Base-by-base conservation (phyloP, 108 stramenopile species). In the Parmales sp. region DNA sequence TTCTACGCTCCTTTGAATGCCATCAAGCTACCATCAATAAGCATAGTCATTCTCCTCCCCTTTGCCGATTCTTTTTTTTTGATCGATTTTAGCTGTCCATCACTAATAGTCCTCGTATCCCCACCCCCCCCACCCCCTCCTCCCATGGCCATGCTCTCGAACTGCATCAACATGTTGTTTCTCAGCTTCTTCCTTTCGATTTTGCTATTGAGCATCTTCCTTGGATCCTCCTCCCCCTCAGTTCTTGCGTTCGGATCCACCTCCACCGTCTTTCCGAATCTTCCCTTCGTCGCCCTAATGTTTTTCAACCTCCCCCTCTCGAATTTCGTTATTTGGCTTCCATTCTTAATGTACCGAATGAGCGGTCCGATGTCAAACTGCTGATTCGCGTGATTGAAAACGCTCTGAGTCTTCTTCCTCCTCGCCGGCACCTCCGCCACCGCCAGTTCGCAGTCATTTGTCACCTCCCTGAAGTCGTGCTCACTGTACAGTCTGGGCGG, bases 381-480 rank as follows among this genome's bases (percentile, higher is more conserved):
- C 31, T 28, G 31, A 34, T 60, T 60, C 54, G 29, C 54, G 26
- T 28, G 31, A 7, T 11, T 34, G 31, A 60, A 60, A 4, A 60
- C 54, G 28, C n/a, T 19, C 3, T 34, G 26, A 60, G 54, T 19
- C 4, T 3, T 5, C 28, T 3, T 5, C 28, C 54, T 28, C 54
- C 36, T 60, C 3, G 31, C 20, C 16, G 13, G 13, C 29, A 19
- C 36, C 16, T 60, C 54, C 1, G 54, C 31, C 3, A 34, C 31
- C 26, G 54, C 54, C 16, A 60, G 54, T 20, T 34, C n/a, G 0
- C 36, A 34, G 54, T 60, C 31, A 34, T n/a, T n/a, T n/a, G 54
- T 28, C 54, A 60, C 36, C n/a, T 11, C n/a, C 16, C 54, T 28
- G 28, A 60, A 60, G 54, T 60, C 54, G 31, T 60, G 54, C n/a